Base-by-base conservation (phyloP, 495 filamentous ascomycete genomes). In the Letharia columbiana region DNA sequence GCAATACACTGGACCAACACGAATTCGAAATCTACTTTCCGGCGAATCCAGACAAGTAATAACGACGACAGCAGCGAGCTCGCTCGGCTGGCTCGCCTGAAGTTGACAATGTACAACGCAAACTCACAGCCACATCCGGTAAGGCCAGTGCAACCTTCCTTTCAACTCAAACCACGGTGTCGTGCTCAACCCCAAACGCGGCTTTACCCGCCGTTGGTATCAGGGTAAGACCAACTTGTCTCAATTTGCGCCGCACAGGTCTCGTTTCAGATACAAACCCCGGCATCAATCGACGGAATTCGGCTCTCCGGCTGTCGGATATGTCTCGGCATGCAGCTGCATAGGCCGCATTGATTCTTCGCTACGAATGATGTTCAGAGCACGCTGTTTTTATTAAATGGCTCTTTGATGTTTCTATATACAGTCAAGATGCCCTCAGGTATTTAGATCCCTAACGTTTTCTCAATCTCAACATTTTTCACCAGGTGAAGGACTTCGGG, bases 201-300 rank as follows among this genome's bases (percentile, higher is more conserved):
- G 54, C 54, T 12, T 37, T 33, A 57, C 33, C 54, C 54, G 54
- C 54, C 54, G 54, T 57, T 57, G 15, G 54, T 57, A 57, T 13
- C 52, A 56, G 8, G 35, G 5, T 15, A 33, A 57, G 31, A 37
- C 54, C 33, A 37, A 57, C 13, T 9, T 17, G 54, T 57, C 54
- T 57, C 20, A 20, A 37, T 37, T 35, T 20, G 33, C 54, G 54
- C 33, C 54, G 31, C 31, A 37, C 17, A 20, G 33, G 33, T 37
- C 44, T 80, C 8, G 54, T 57, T 37, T 57, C 33, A 57, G 54
- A 37, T 57, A 57, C 1, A 23, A 10, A 57, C 33, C 33, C 33
- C 17, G 8, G 15, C 54, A 28, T 20, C 13, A 5, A 57, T 57
- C 17, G 33, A 37, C 15, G 17, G 20, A 20, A 37, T 9, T 57